Conservation (phyloP, 2,329 filamentous ascomycete genomes). For the Lachnellula occidentalis region DNA sequence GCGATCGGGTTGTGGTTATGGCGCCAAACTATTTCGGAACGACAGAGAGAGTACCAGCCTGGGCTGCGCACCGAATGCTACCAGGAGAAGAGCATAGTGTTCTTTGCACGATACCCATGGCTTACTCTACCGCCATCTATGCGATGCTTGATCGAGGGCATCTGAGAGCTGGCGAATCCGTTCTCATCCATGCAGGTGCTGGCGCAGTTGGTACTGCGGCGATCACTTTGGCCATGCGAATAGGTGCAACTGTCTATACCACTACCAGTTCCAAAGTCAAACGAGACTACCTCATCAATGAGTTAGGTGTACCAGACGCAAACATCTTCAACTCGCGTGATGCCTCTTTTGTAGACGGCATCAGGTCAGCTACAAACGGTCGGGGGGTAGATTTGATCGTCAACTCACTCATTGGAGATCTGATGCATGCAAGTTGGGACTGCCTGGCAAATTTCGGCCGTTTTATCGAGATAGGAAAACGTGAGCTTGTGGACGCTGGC, state of each 20-base stretch:
- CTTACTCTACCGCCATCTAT: slow-evolving; percentile 16
- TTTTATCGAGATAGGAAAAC: slow-evolving; percentile 36
- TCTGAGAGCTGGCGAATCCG: slow-evolving; percentile 16
- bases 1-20: slow-evolving; percentile 21
- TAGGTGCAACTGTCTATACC: slow-evolving; percentile 26
- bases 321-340: neutral
- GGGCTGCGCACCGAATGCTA: slow-evolving; percentile 13
- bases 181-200: slow-evolving; percentile 30
- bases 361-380: slow-evolving; percentile 4
- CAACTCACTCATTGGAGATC: slow-evolving; percentile 19
- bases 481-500: slow-evolving; percentile 22
- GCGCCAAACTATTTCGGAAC: neutral
- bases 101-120: slow-evolving; percentile 15
- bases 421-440: slow-evolving; percentile 26
- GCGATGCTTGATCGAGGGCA: slow-evolving; percentile 10
- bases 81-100: slow-evolving; percentile 7
- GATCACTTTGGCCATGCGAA: slow-evolving; percentile 25
- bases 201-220: slow-evolving; percentile 31
- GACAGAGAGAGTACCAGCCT: slow-evolving; percentile 2
- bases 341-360: neutral
- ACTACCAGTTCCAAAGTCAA: slow-evolving; percentile 15
- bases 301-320: neutral
- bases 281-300: neutral
- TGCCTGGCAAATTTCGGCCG: slow-evolving; percentile 33
- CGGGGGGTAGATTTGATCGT: slow-evolving; percentile 25